These are phyloP conservation scores for Halophytophthora polymorphica DNA, from an alignment of 352 stramenopile species.

Conservation along the genomic window DNA sequence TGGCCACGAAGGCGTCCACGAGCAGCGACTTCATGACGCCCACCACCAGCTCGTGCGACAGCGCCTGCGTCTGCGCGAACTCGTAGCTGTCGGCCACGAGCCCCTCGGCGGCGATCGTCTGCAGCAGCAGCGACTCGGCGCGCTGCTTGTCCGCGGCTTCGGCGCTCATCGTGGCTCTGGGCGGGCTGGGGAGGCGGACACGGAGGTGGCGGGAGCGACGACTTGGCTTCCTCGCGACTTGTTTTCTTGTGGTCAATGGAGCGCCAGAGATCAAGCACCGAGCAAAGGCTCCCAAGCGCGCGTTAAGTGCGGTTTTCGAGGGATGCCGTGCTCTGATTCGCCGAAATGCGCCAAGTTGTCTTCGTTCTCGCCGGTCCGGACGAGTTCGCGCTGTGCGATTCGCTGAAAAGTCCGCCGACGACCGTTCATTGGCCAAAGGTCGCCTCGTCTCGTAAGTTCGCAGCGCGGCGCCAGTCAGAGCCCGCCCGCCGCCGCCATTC, in stretches of 20 bases:
- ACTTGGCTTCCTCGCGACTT: neutral
- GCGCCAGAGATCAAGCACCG: neutral
- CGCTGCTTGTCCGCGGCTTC: conserved; percentile 70
- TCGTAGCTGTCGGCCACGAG: conserved; percentile 79
- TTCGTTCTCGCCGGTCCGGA: too few relatives aligned
- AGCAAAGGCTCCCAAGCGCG: too few relatives aligned
- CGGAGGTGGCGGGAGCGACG: too few relatives aligned
- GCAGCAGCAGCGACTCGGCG: conserved; percentile 64
- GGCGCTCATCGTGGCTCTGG: conserved; percentile 26
- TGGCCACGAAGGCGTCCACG: conserved; percentile 90
- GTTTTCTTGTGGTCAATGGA: conserved; percentile 20
- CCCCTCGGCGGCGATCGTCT: conserved; percentile 39
- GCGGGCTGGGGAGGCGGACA: neutral
- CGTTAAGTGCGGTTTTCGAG: too few relatives aligned
- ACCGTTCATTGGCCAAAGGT: too few relatives aligned
- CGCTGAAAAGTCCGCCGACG: too few relatives aligned
- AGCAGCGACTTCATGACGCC: conserved; percentile 96
- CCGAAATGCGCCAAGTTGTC: too few relatives aligned
- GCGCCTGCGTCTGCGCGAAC: conserved; percentile 63
- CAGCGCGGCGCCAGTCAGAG: too few relatives aligned
- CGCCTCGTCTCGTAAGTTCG: too few relatives aligned
- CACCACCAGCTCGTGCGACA: conserved; percentile 93
- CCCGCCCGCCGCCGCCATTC: too few relatives aligned
- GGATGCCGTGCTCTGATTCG: too few relatives aligned
- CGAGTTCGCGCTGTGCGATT: too few relatives aligned